phyloP scores from a whole-genome alignment of 352 stramenopile genomes.

The Phytophthora sansomeana region DNA sequence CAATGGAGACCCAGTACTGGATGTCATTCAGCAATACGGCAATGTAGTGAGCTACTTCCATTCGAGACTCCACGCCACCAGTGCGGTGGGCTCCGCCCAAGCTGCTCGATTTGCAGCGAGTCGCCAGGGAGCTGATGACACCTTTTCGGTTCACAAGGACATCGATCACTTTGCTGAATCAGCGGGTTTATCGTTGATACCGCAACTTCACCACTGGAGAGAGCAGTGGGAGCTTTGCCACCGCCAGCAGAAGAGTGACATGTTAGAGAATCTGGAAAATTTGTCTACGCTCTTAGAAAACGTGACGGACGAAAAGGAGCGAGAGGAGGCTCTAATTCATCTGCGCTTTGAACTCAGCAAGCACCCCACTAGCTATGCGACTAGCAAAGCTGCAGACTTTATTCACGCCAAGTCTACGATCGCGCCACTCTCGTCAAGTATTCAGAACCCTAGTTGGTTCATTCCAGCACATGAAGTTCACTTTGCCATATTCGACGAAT shows the following conservation, averaged over 20 bases:
- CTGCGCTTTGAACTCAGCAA: slow-evolving; percentile 29
- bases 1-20: background rate
- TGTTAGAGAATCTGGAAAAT: slow-evolving; percentile 8
- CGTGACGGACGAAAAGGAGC: slow-evolving; percentile 1
- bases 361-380: slow-evolving; percentile 12
- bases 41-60: slow-evolving; percentile 15
- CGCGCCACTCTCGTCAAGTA: background rate
- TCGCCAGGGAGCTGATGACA: slow-evolving; percentile 15
- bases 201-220: slow-evolving; percentile 10
- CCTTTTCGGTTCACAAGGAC: slow-evolving; percentile 9
- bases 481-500: slow-evolving; percentile 23
- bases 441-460: slow-evolving; percentile 13
- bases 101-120: slow-evolving; percentile 9
- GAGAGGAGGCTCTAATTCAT: slow-evolving; percentile 16
- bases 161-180: slow-evolving; percentile 11
- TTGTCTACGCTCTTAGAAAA: slow-evolving; percentile 8
- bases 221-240: slow-evolving; percentile 10
- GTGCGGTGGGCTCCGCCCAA: background rate
- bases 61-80: background rate
- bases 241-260: slow-evolving; percentile 15
- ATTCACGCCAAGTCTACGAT: slow-evolving; percentile 1
- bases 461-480: slow-evolving; percentile 29
- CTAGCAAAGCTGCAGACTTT: slow-evolving; percentile 6
- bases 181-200: background rate
- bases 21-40: background rate